These are phyloP conservation scores for Aspergillus melleus DNA, from an alignment of 2,329 filamentous ascomycete genomes.

Conservation along the genomic window DNA sequence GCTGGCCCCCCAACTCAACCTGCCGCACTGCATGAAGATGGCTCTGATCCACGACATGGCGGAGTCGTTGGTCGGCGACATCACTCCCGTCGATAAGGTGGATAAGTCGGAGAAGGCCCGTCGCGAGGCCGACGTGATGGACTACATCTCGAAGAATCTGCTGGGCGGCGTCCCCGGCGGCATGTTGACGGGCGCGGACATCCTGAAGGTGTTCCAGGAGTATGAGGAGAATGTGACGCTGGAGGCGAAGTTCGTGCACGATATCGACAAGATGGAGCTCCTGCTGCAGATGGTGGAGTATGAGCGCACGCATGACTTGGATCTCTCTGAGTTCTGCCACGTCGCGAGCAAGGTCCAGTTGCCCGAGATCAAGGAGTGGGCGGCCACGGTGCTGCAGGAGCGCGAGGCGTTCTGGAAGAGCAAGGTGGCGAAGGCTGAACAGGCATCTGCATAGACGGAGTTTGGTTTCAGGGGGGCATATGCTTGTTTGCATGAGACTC, in stretches of 20 bases:
- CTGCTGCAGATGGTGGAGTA: conserved; percentile 96
- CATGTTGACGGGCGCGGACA: conserved; percentile 61
- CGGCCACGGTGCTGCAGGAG: conserved; percentile 72
- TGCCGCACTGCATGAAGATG: conserved; percentile 88
- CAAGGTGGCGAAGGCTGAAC: conserved; percentile 15
- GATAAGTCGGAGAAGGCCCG: conserved; percentile 84
- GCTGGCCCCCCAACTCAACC: conserved; percentile 70
- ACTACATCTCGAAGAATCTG: conserved; percentile 74
- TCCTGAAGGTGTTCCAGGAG: conserved; percentile 85
- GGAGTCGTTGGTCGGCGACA: conserved; percentile 90
- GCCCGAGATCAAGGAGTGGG: conserved; percentile 79
- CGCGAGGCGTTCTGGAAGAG: conserved; percentile 69
- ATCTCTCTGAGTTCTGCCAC: conserved; percentile 83
- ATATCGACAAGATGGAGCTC: conserved; percentile 96
- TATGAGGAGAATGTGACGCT: conserved; percentile 85
- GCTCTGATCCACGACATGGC: conserved; percentile 97
- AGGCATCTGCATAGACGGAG: background rate
- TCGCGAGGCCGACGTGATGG: conserved; percentile 86
- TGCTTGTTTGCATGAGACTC: conserved; percentile 1
- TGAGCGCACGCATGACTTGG: conserved; percentile 70
- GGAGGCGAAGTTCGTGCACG: conserved; percentile 89
- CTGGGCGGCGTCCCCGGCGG: conserved; percentile 76
- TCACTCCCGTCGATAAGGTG: conserved; percentile 83
- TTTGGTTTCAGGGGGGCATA: background rate
- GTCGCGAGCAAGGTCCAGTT: conserved; percentile 73